These are phyloP conservation scores for Penicillium longicatenatum DNA, from an alignment of 495 filamentous ascomycete genomes.

Conservation along the genomic window DNA sequence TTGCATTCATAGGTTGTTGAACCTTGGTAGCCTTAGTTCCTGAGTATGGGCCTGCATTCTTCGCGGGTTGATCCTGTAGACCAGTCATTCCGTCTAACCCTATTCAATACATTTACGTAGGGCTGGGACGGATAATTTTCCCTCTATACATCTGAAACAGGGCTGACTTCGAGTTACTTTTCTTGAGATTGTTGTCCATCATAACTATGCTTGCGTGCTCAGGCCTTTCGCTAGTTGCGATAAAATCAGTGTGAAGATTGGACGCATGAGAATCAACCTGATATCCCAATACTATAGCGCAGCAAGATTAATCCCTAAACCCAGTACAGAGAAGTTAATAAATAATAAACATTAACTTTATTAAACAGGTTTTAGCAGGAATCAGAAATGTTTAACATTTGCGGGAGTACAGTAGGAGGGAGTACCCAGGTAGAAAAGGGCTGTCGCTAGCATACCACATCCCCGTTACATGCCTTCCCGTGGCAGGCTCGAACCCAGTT, in stretches of 20 bases:
- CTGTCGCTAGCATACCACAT: conserved; percentile 19
- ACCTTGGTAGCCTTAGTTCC: conserved; percentile 2
- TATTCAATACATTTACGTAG: conserved; percentile 3
- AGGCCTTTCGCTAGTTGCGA: no score
- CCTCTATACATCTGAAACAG: neutral
- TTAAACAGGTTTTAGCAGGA: neutral
- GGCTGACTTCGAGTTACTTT: no score
- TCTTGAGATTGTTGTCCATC: no score
- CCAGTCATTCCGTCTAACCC: neutral
- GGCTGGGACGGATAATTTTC: conserved; percentile 9
- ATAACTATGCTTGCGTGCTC: no score
- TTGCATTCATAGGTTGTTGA: neutral
- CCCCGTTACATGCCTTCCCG: conserved; percentile 12
- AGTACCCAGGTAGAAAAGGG: neutral
- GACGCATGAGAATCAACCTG: no score
- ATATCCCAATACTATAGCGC: no score
- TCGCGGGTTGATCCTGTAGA: neutral
- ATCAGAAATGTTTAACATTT: neutral
- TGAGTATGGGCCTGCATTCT: conserved; percentile 17
- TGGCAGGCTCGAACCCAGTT: conserved; percentile 14
- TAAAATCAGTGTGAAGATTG: no score
- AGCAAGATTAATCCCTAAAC: neutral
- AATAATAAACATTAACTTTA: neutral
- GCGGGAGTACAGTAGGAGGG: neutral
- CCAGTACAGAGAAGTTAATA: no score